Base-by-base conservation (phyloP, 371 early-diverging fungal species). In the Lichtheimia ornata region DNA sequence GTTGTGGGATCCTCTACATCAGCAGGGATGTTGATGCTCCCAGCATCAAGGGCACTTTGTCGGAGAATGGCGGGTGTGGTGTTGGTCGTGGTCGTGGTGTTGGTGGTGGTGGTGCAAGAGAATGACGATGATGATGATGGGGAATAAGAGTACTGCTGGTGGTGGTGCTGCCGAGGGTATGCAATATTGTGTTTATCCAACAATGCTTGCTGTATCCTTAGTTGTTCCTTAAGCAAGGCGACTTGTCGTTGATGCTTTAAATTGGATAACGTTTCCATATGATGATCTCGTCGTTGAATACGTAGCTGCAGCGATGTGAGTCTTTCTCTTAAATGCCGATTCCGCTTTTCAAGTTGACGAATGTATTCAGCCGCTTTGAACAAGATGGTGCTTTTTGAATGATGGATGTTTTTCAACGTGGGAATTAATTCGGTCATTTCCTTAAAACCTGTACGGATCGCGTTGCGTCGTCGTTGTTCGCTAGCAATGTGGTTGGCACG, bases 401-500 rank as follows among this genome's bases (percentile, higher is more conserved):
- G 70, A 57, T 81, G 80, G 14, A 77, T 67, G 22, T 81, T 80
- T 41, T 77, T 74, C 43, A 79, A 74, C 1, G 81, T 83, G 28
- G 96, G 96, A 43, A 94, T 88, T 42, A 94, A 72, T 27, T 88
- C 88, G 22, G 88, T 88, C 50, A 95, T 84, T 59, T 89, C 87
- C 61, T 90, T 90, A 73, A 94, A 94, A 1, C 94, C 94, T 43
- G 75, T 73, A n/a, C 92, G 85, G 65, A 96, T 94, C 64, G 91
- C 91, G 54, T 90, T 89, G 4, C 96, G 84, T 35, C 96, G 88
- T 63, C 92, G 91, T 71, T 96, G 93, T 67, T 96, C 96, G 13
- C 91, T 91, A 0, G 89, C 91, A 72, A 94, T 94, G 72, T 96
- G 96, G 71, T 94, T 96, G 7, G 89, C 87, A 56, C 92, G 83